Evolutionary conservation across 176 grass and related monocot species (phyloP).

Genomic region (Poa pratensis): DNA sequence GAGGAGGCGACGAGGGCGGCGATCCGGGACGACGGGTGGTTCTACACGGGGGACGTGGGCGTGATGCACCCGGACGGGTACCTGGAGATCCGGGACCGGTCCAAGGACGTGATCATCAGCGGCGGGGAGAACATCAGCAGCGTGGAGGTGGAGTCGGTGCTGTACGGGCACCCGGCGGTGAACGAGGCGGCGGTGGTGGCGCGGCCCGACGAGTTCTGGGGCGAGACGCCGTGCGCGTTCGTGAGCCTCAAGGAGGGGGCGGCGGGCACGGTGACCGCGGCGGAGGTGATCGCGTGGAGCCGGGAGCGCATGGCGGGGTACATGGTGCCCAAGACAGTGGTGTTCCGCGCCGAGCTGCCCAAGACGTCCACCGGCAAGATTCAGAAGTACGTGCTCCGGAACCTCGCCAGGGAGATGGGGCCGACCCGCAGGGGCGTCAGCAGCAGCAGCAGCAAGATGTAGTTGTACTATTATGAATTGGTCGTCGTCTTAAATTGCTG

Average conservation of each 20-base stretch:
- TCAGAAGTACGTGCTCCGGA: constrained; percentile 69
- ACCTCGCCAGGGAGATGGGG: constrained; percentile 71
- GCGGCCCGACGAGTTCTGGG: constrained; percentile 78
- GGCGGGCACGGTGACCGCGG: constrained; percentile 35
- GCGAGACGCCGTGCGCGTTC: constrained; percentile 95
- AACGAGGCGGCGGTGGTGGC: constrained; percentile 87
- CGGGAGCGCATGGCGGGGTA: constrained; percentile 81
- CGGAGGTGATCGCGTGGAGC: constrained; percentile 73
- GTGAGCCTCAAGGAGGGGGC: constrained; percentile 60
- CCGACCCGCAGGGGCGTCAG: constrained; percentile 11
- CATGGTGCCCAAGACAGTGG: constrained; percentile 86
- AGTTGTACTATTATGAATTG: background rate
- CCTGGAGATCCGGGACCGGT: constrained; percentile 84
- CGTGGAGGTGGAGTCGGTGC: constrained; percentile 83
- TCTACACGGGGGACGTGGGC: constrained; percentile 87
- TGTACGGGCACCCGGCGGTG: constrained; percentile 77
- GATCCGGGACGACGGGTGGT: constrained; percentile 67
- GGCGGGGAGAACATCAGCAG: constrained; percentile 96
- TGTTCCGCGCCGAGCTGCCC: constrained; percentile 68
- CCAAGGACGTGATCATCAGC: constrained; percentile 98
- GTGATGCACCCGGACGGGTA: constrained; percentile 91
- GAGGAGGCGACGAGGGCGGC: constrained; percentile 45
- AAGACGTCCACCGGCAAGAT: constrained; percentile 94
- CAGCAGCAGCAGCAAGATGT: constrained; percentile 64
- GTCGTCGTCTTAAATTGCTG: too few species aligned